A percentile compares a stretch with the other conserved stretches of the same genome.
Evolutionary conservation across 768 basidiomycete genomes (phyloP).

Genomic region (Cytidiella melzeri): DNA sequence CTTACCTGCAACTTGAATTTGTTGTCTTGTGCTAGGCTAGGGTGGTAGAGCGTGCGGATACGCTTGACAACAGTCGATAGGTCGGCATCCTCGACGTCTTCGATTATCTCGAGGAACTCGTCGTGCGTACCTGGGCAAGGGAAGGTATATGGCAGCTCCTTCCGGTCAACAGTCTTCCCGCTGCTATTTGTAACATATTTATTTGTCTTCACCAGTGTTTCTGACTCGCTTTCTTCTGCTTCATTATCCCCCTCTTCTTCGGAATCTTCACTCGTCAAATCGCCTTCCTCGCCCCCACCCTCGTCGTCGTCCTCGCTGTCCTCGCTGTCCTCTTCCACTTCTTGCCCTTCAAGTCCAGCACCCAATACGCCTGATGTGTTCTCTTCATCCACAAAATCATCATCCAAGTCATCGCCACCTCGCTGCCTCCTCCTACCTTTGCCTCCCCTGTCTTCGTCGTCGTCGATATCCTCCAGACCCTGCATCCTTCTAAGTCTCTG

Average conservation of each 20-base stretch:
- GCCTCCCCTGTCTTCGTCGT: constrained; percentile 52
- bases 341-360: constrained; percentile 26
- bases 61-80: constrained; percentile 80
- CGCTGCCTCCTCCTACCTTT: constrained; percentile 41
- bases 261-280: constrained; percentile 29
- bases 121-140: constrained; percentile 82
- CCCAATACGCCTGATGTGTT: constrained; percentile 22
- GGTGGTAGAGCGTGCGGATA: constrained; percentile 86
- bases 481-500: constrained; percentile 77
- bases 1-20: constrained; percentile 86
- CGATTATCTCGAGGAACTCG: constrained; percentile 82
- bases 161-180: constrained; percentile 16
- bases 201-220: constrained; percentile 30
- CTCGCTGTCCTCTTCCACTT: constrained; percentile 12
- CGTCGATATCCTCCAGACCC: constrained; percentile 63
- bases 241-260: constrained; percentile 33
- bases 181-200: constrained; percentile 29
- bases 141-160: constrained; percentile 89
- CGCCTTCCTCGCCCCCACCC: constrained; percentile 27
- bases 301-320: constrained; percentile 14
- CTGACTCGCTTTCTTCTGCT: constrained; percentile 36
- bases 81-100: constrained; percentile 63
- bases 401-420: constrained; percentile 90
- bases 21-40: constrained; percentile 87
- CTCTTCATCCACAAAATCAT: constrained; percentile 42